These are phyloP conservation scores for Diutina siamensis DNA, from an alignment of 1,139 yeast species.

Conservation along the genomic window DNA sequence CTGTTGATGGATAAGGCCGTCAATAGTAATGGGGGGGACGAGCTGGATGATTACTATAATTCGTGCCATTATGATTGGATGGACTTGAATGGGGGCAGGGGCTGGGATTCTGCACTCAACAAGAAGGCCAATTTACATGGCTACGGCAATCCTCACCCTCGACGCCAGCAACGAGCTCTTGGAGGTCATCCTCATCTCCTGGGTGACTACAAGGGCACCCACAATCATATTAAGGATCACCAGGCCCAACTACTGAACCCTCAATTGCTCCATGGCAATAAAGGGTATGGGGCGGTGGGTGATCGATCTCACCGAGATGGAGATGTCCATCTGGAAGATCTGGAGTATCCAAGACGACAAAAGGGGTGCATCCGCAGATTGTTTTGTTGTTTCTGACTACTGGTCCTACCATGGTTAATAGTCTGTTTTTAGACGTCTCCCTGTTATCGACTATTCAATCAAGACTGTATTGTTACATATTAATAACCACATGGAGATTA, in stretches of 20 bases:
- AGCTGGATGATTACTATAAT: slow-evolving; percentile 21
- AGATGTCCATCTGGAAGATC: slow-evolving; percentile 5
- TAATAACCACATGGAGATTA: too few relatives aligned
- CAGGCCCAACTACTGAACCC: background rate
- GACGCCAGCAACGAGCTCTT: slow-evolving; percentile 12
- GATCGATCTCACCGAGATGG: background rate
- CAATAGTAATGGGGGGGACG: slow-evolving; percentile 8
- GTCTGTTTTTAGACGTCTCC: too few relatives aligned
- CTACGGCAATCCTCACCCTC: slow-evolving; percentile 63
- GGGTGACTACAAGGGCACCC: background rate
- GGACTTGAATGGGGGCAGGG: slow-evolving; percentile 70
- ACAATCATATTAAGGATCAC: background rate
- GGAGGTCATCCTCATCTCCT: background rate
- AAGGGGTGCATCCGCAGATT: background rate
- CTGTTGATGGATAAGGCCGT: slow-evolving; percentile 34
- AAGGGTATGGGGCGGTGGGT: slow-evolving; percentile 3
- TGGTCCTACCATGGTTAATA: too few relatives aligned
- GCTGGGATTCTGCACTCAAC: slow-evolving; percentile 73
- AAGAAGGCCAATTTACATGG: slow-evolving; percentile 77
- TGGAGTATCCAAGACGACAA: slow-evolving; percentile 1
- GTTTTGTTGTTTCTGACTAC: background rate
- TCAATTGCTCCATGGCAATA: background rate
- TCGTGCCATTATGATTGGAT: slow-evolving; percentile 80
- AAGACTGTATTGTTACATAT: too few relatives aligned
- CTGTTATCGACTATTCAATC: background rate